A percentile compares a stretch with the other conserved stretches of the same genome.
These are phyloP conservation scores for Lactifluus rugatus DNA, from an alignment of 768 basidiomycete species.

Conservation along the genomic window DNA sequence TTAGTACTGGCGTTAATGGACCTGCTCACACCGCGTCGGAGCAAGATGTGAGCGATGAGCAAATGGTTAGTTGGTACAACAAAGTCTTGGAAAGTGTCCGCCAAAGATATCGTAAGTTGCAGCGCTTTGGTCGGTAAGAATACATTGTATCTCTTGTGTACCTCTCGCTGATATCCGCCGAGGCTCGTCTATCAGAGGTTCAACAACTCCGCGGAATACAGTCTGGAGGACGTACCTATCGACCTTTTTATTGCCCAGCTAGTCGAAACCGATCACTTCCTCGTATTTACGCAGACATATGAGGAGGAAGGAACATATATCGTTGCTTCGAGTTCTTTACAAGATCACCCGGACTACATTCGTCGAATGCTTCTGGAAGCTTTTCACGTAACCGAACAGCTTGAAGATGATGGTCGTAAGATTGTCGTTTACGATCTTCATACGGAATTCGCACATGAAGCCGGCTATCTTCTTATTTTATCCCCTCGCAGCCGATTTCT, in stretches of 20 bases:
- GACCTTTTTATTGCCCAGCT: constrained; percentile 74
- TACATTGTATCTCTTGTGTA: background rate
- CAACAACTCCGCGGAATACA: constrained; percentile 89
- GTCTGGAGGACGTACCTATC: constrained; percentile 60
- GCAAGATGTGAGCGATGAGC: constrained; percentile 65
- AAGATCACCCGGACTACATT: constrained; percentile 66
- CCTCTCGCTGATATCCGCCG: constrained; percentile 4
- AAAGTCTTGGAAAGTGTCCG: constrained; percentile 92
- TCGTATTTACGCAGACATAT: constrained; percentile 81
- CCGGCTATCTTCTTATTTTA: constrained; percentile 73
- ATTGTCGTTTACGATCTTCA: constrained; percentile 34
- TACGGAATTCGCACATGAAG: constrained; percentile 46
- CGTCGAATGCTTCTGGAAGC: constrained; percentile 75
- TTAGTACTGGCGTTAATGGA: constrained; percentile 23
- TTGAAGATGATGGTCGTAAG: constrained; percentile 44
- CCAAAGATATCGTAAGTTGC: constrained; percentile 85
- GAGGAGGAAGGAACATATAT: constrained; percentile 92
- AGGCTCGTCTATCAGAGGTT: constrained; percentile 77
- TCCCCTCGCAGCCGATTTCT: constrained; percentile 81
- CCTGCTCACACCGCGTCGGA: constrained; percentile 24
- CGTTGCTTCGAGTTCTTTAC: constrained; percentile 68
- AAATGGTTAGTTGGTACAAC: constrained; percentile 80
- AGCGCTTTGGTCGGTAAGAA: constrained; percentile 78
- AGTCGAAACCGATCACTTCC: constrained; percentile 79
- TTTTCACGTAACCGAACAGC: constrained; percentile 64